Base-by-base conservation (phyloP, 345 rosid genomes). In the Euphorbia lathyris region DNA sequence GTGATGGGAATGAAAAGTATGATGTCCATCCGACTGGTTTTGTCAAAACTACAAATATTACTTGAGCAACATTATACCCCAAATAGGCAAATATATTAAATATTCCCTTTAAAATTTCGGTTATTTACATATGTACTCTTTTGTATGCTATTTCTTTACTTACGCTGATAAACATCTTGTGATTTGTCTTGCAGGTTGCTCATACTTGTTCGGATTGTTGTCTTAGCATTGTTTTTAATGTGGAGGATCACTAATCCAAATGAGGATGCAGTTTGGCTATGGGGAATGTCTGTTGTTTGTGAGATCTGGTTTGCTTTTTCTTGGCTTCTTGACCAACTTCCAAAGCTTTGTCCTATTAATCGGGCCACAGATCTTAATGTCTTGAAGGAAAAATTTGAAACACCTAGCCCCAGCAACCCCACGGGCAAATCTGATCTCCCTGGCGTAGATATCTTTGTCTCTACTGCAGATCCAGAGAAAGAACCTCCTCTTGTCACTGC, bases 241-340 rank as follows among this genome's bases (percentile, higher is more conserved):
- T 94, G 98, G 98, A 90, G 98, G 71, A 56, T 91, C 57, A 53
- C 53, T 12, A 75, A 93, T 80, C 85, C 77, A 34, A 93, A 93
- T 73, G 69, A 60, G 0, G 93, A 91, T 70, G 98, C 98, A 22
- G 38, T 91, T 62, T 93, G 98, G 98, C 80, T 93, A 17, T 93
- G 98, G 98, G 97, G 96, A 51, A 91, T 93, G 98, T 93, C 98
- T 69, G 94, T 93, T 60, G 97, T 93, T 55, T 93, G 98, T 67
- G 98, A 93, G 78, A 72, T 93, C 42, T 93, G 98, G 98, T 93
- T 93, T 65, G 98, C 98, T 59, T 86, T 93, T 67, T 91, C 98
- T 25, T 93, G 98, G 98, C 94, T 93, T 78, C 97, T 93, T 72
- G 98, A 93, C 71, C 98, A 93, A 72, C 96, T 93, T 40, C 98